These are phyloP conservation scores for Leccinellum albellum DNA, from an alignment of 768 basidiomycete species.

Conservation along the genomic window DNA sequence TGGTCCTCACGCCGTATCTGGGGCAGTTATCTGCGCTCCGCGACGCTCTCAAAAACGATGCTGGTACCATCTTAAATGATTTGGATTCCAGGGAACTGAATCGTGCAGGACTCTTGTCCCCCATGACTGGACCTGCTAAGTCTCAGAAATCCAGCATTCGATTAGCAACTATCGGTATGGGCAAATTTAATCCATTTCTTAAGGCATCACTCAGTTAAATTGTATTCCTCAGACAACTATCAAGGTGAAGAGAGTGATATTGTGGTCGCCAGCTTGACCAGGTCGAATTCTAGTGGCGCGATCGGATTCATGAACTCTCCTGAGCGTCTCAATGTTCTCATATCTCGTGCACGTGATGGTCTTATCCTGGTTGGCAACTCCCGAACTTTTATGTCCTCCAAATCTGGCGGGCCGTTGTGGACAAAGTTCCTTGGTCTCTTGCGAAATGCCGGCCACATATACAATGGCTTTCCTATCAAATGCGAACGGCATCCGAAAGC, in stretches of 20 bases:
- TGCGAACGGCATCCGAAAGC: constrained; percentile 54
- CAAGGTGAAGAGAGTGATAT: constrained; percentile 75
- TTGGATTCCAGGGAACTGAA: constrained; percentile 56
- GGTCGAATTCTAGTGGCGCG: constrained; percentile 51
- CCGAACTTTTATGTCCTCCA: constrained; percentile 51
- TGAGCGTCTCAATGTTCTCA: constrained; percentile 66
- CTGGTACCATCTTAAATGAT: constrained; percentile 61
- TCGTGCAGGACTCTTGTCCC: constrained; percentile 49
- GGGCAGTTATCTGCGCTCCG: constrained; percentile 58
- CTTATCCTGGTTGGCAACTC: constrained; percentile 66
- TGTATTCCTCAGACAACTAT: constrained; percentile 54
- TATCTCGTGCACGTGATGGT: constrained; percentile 64
- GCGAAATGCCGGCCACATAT: constrained; percentile 41
- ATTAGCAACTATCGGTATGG: constrained; percentile 61
- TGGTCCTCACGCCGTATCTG: constrained; percentile 66
- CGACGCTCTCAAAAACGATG: constrained; percentile 39
- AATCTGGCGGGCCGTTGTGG: constrained; percentile 54
- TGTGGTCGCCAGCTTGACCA: constrained; percentile 56
- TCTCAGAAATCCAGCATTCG: constrained; percentile 45
- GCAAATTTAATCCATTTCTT: neutral
- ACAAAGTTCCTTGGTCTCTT: constrained; percentile 44
- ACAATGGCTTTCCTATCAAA: constrained; percentile 54
- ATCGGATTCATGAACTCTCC: constrained; percentile 74
- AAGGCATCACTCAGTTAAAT: neutral
- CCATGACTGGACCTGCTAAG: constrained; percentile 32